A percentile compares a stretch with the other conserved stretches of the same genome.
phyloP scores from a whole-genome alignment of 225 moss, liverwort and hornwort species.

The Thuidium tamariscinum region DNA sequence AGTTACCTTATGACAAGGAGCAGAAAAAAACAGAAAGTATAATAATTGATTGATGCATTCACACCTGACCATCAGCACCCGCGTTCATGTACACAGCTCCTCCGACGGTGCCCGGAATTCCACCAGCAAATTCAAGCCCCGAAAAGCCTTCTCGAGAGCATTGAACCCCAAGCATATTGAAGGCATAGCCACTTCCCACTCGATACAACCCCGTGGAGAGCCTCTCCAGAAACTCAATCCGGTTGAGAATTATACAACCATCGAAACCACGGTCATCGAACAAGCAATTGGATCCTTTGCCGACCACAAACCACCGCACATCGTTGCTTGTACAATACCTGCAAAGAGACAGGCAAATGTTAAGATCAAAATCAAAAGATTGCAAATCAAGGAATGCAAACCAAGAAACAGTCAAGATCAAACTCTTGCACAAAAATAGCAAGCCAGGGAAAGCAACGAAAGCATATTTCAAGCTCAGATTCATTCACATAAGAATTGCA shows the following conservation, averaged over 20 bases:
- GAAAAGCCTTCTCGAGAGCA: constrained; percentile 68
- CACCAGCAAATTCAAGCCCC: constrained; percentile 82
- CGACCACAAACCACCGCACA: constrained; percentile 64
- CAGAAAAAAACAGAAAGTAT: not conserved
- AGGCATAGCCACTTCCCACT: constrained; percentile 76
- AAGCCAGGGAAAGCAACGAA: not conserved
- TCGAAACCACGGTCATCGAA: constrained; percentile 91
- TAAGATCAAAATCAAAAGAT: not conserved
- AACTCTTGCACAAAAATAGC: not conserved
- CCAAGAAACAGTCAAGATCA: not conserved
- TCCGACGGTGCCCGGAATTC: constrained; percentile 88
- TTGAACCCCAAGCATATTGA: constrained; percentile 61
- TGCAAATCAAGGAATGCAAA: not conserved
- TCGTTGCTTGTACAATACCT: constrained; percentile 49
- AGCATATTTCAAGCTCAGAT: not conserved
- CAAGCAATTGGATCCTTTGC: constrained; percentile 94
- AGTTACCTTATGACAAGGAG: not conserved
- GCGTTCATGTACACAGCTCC: constrained; percentile 93
- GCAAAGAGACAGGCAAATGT: not conserved
- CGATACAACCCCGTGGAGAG: constrained; percentile 40
- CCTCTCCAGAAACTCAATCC: constrained; percentile 44
- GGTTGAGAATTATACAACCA: constrained; percentile 76
- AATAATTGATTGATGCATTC: not conserved
- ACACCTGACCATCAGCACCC: constrained; percentile 79
- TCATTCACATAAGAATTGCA: not conserved